phyloP scores from a whole-genome alignment of 2,329 filamentous ascomycete genomes.

The Monosporascus sp. region DNA sequence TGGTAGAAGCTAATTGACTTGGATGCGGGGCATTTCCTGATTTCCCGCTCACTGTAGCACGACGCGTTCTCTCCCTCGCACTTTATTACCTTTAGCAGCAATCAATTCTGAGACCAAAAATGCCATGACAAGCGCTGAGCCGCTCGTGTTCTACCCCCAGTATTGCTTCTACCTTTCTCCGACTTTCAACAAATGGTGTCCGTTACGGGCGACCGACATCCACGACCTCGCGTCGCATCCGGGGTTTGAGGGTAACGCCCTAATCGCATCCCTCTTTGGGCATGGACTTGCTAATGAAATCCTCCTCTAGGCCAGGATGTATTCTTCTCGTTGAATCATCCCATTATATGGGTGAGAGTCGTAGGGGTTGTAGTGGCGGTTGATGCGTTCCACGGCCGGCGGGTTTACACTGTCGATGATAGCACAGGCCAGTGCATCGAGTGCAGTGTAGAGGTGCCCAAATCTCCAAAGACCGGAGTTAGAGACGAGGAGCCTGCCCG shows the following conservation, averaged over 20 bases:
- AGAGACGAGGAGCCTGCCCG: background rate
- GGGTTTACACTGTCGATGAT: conserved; percentile 58
- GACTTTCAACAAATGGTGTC: conserved; percentile 55
- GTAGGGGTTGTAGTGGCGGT: conserved; percentile 64
- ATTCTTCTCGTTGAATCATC: conserved; percentile 67
- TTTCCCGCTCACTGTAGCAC: background rate
- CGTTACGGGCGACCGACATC: conserved; percentile 47
- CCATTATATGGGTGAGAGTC: conserved; percentile 69
- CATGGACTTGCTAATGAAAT: background rate
- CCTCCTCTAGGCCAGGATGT: conserved; percentile 41
- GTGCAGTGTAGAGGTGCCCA: conserved; percentile 27
- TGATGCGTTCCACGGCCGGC: conserved; percentile 41
- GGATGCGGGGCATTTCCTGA: background rate
- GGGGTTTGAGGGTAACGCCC: conserved; percentile 47
- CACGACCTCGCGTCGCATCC: conserved; percentile 38
- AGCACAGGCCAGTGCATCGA: conserved; percentile 57
- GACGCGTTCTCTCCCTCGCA: too few species aligned
- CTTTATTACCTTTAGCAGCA: background rate
- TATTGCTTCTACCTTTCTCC: conserved; percentile 60
- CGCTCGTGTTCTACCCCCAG: conserved; percentile 43
- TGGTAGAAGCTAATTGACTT: background rate
- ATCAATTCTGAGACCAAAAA: conserved; percentile 12
- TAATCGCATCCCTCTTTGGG: background rate
- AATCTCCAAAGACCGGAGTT: conserved; percentile 4
- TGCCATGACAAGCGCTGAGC: conserved; percentile 39